Conservation (phyloP, 2,329 filamentous ascomycete species). For the Colletotrichum lentis region DNA sequence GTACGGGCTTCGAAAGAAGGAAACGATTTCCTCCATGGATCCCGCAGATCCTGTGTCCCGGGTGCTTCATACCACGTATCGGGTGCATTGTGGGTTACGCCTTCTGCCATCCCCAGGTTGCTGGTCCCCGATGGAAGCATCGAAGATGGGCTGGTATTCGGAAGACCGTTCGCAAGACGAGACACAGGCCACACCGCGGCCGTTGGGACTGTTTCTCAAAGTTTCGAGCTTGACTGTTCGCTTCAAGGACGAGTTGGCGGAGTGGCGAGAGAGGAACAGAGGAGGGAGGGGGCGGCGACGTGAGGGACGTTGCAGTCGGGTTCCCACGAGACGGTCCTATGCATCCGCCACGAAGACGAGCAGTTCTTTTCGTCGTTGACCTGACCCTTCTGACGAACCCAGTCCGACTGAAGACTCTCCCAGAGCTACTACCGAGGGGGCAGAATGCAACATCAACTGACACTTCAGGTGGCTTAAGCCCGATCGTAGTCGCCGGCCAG, state of each 20-base stretch:
- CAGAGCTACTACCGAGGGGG: background rate
- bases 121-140: background rate
- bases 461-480: slow-evolving; percentile 7
- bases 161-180: slow-evolving; percentile 11
- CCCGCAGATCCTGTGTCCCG: slow-evolving; percentile 20
- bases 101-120: slow-evolving; percentile 28
- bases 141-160: slow-evolving; percentile 21
- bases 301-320: slow-evolving; percentile 15
- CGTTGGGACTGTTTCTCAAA: slow-evolving; percentile 2
- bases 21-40: background rate
- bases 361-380: slow-evolving; percentile 7
- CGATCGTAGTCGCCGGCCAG: background rate
- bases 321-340: background rate
- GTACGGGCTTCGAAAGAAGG: background rate
- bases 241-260: slow-evolving; percentile 17
- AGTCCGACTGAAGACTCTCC: slow-evolving; percentile 3
- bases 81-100: slow-evolving; percentile 24
- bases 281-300: background rate
- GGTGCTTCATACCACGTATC: slow-evolving; percentile 2
- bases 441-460: background rate
- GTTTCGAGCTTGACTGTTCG: slow-evolving; percentile 5
- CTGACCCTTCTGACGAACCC: slow-evolving; percentile 5
- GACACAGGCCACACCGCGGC: slow-evolving; percentile 19
- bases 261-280: background rate
- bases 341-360: slow-evolving; percentile 11